Evolutionary conservation across 192 early-diverging fungal species (phyloP).

Genomic region (Linderina pennispora): DNA sequence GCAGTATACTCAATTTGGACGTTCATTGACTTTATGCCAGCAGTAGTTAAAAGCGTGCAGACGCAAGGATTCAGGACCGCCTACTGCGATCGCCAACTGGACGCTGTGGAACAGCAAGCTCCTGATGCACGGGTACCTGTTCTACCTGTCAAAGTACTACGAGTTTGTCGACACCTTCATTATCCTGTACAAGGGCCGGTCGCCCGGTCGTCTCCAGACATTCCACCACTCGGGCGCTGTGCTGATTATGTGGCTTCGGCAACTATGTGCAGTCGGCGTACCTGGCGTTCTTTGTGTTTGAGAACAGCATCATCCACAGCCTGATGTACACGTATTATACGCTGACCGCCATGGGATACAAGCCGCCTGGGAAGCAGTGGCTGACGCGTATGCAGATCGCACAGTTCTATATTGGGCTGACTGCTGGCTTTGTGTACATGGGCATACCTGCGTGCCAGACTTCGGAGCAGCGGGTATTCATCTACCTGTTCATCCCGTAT

Average conservation of each 20-base stretch:
- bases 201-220: constrained; percentile 68
- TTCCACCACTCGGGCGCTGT: constrained; percentile 88
- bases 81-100: constrained; percentile 59
- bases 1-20: constrained; percentile 68
- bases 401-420: constrained; percentile 73
- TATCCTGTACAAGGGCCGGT: constrained; percentile 68
- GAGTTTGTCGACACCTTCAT: constrained; percentile 86
- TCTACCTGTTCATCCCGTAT: constrained; percentile 62
- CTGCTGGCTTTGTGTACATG: constrained; percentile 56
- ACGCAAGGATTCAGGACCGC: constrained; percentile 51
- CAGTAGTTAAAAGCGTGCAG: constrained; percentile 51
- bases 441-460: constrained; percentile 54
- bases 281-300: constrained; percentile 78
- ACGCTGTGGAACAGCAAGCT: constrained; percentile 62
- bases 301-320: constrained; percentile 83
- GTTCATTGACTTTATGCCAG: constrained; percentile 58
- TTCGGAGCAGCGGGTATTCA: constrained; percentile 52
- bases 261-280: constrained; percentile 70
- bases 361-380: constrained; percentile 74
- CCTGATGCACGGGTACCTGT: constrained; percentile 72
- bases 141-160: constrained; percentile 87
- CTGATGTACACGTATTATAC: constrained; percentile 88
- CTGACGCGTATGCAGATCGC: constrained; percentile 77
- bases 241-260: constrained; percentile 79
- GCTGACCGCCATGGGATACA: constrained; percentile 63